Evolutionary conservation across 2,329 filamentous ascomycete species (phyloP).

Genomic region (Alternaria gaisen): DNA sequence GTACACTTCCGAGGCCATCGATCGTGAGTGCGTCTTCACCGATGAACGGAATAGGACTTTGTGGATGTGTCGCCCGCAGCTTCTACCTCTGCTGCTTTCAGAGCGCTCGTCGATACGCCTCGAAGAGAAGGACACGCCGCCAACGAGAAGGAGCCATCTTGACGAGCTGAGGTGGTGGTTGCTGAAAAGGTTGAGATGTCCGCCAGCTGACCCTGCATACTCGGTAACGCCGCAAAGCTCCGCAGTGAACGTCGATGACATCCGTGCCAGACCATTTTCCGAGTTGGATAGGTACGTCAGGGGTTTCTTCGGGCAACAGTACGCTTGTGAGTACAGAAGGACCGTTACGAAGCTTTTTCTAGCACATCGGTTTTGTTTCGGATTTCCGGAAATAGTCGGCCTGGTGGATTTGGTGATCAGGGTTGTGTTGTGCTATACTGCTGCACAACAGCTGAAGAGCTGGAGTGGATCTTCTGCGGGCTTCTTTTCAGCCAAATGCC

Average conservation of each 20-base stretch:
- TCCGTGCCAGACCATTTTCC: constrained; percentile 49
- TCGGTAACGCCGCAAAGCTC: constrained; percentile 29
- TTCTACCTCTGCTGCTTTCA: constrained; percentile 52
- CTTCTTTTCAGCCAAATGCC: constrained; percentile 2
- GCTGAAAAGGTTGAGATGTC: constrained; percentile 51
- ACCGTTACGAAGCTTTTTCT: constrained; percentile 54
- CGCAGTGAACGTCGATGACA: constrained; percentile 43
- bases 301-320: constrained; percentile 12
- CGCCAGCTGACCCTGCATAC: constrained; percentile 52
- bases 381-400: constrained; percentile 61
- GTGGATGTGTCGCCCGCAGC: constrained; percentile 63
- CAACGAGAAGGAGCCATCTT: constrained; percentile 17
- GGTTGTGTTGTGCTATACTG: constrained; percentile 61
- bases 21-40: constrained; percentile 63
- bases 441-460: constrained; percentile 34
- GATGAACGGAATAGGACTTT: constrained; percentile 67
- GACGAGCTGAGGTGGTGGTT: constrained; percentile 50
- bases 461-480: constrained; percentile 7
- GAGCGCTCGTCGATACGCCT: constrained; percentile 45
- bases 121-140: constrained; percentile 25
- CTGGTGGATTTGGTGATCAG: constrained; percentile 76
- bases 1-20: constrained; percentile 68
- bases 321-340: constrained; percentile 48
- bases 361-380: constrained; percentile 52
- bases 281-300: constrained; percentile 53